Evolutionary conservation across 176 grass and related monocot species (phyloP).

Genomic region (Eleusine coracana): DNA sequence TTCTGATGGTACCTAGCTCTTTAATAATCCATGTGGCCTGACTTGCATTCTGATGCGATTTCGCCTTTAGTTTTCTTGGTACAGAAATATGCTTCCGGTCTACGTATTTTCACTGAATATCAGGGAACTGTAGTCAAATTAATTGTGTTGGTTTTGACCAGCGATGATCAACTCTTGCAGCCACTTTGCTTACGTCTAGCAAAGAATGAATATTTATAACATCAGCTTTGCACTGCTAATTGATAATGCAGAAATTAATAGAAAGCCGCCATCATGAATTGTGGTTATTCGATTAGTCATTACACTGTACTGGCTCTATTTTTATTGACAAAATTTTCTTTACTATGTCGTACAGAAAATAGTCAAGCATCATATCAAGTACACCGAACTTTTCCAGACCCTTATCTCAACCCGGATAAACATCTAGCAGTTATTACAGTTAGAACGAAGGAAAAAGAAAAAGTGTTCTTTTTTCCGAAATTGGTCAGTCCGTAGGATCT

Average conservation of each 20-base stretch:
- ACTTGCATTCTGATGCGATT: background rate
- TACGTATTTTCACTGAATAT: background rate
- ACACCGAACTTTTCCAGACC: background rate
- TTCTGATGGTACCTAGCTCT: background rate
- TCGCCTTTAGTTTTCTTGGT: background rate
- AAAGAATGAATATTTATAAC: background rate
- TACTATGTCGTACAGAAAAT: background rate
- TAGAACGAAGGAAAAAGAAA: too few relatives aligned
- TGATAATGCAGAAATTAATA: background rate
- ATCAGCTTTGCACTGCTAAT: background rate
- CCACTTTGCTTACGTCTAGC: background rate
- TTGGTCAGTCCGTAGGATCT: background rate
- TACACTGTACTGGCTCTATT: background rate
- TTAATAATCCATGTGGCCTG: background rate
- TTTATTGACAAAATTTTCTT: background rate
- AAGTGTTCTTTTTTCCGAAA: too few relatives aligned
- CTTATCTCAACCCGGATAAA: slow-evolving; percentile 20
- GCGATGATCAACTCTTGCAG: background rate
- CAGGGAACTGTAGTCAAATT: background rate
- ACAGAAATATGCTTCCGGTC: background rate
- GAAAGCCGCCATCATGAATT: background rate
- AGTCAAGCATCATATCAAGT: slow-evolving; percentile 10
- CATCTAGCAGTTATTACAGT: too few relatives aligned
- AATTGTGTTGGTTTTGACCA: background rate
- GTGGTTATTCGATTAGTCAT: background rate